phyloP scores from a whole-genome alignment of 805 yeast genomes.

The Wickerhamomyces mucosus region DNA sequence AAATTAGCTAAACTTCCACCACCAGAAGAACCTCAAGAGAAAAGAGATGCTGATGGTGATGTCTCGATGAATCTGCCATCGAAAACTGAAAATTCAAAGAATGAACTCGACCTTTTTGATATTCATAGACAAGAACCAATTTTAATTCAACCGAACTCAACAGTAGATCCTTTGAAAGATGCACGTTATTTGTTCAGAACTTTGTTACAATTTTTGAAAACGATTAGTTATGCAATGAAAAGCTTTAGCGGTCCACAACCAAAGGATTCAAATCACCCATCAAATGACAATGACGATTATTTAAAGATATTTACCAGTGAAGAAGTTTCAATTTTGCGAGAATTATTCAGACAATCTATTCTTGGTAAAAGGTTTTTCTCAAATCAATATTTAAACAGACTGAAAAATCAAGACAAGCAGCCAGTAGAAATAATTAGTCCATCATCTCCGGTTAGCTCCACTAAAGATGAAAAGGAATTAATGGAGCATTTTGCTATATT shows the following conservation, averaged over 20 bases:
- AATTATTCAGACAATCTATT: constrained; percentile 76
- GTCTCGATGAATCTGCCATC: constrained; percentile 17
- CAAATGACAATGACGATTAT: constrained; percentile 69
- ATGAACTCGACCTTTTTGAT: constrained; percentile 32
- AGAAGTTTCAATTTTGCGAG: constrained; percentile 69
- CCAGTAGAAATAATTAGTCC: constrained; percentile 52
- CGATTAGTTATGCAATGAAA: constrained; percentile 82
- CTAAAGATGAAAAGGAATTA: constrained; percentile 88
- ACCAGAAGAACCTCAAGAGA: constrained; percentile 1
- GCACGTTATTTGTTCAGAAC: constrained; percentile 84
- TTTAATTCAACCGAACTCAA: constrained; percentile 35
- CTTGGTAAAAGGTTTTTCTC: constrained; percentile 74
- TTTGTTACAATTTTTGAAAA: constrained; percentile 79
- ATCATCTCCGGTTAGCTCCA: constrained; percentile 72
- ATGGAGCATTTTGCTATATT: constrained; percentile 95
- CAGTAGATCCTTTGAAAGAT: constrained; percentile 68
- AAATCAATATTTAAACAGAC: constrained; percentile 18
- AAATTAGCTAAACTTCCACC: constrained; percentile 5
- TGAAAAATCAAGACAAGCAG: constrained; percentile 15
- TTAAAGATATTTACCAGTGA: constrained; percentile 80
- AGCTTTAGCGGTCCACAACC: constrained; percentile 79
- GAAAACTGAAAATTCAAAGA: constrained; percentile 3
- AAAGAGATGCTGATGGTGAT: constrained; percentile 21
- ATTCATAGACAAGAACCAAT: constrained; percentile 49
- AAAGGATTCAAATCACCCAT: constrained; percentile 30